Evolutionary conservation across 495 filamentous ascomycete genomes (phyloP), one percentile per base, ranked within the genome.

Genomic region (Neohortaea acidophila): DNA sequence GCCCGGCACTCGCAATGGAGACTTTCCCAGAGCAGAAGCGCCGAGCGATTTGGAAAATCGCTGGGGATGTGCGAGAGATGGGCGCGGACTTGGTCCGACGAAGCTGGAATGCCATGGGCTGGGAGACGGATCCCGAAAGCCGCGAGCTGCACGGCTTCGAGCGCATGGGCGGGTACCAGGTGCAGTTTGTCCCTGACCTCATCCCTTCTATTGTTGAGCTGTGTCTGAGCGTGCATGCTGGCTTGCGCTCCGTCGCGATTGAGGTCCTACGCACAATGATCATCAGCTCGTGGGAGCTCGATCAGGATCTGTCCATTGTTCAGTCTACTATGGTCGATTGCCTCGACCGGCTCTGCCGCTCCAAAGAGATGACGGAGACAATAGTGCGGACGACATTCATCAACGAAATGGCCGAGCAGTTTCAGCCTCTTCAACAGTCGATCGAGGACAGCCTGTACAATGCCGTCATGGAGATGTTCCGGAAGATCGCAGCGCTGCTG

Each of bases 311-410:
- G 15, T 81, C 76, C 10, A 77, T 91, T 41, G 79, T 99, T 37
- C 86, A 96, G 55, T 86, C 84, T 3, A 91, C 94, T 60, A 84
- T 94, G 66, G 92, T 99, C 51, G 87, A 94, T 49, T 91, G 81
- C 47, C 63, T 99, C 36, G 91, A 96, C 49, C 65, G 69, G n/a
- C 69, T 93, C 15, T 94, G 94, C 67, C 91, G 93, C 52, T 69
- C 73, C 7, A 87, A 85, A 57, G 73, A 74, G 13, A 69, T 94
- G 55, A 89, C 75, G 11, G 87, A 94, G 59, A 85, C 75, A 48
- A 77, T 91, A 14, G 65, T 83, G 29, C 85, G 94, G 58, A 94
- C 94, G 61, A 71, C 87, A 8, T 96, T 99, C 54, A 77, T 96
- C 39, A 65, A 67, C 21, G 89, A 99, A 55, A 64, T 99, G 33